Percentiles rank a stretch among this genome's conserved stretches.
These are phyloP conservation scores for Mariannaea sp. DNA, from an alignment of 2,329 filamentous ascomycete genomes.

Conservation along the genomic window DNA sequence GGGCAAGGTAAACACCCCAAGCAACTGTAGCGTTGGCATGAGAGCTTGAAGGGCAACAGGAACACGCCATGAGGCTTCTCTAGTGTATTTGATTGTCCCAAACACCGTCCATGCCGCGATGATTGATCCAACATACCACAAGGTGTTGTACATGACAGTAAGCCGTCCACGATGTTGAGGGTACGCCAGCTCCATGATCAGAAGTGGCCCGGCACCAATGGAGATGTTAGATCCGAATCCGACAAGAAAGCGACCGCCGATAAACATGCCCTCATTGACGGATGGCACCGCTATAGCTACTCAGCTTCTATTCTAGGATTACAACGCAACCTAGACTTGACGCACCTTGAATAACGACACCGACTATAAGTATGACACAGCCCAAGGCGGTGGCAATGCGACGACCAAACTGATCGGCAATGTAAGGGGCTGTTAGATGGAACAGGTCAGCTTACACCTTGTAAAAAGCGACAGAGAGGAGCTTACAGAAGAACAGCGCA, in stretches of 20 bases:
- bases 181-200: constrained; percentile 34
- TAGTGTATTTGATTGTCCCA: constrained; percentile 23
- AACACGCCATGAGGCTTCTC: constrained; percentile 29
- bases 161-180: constrained; percentile 30
- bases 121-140: constrained; percentile 34
- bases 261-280: constrained; percentile 25
- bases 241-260: constrained; percentile 33
- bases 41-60: constrained; percentile 30
- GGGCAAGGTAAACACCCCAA: constrained; percentile 26
- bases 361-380: constrained; percentile 25
- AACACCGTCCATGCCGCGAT: constrained; percentile 32
- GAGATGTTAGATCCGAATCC: constrained; percentile 33
- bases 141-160: constrained; percentile 34
- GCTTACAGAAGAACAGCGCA: too few relatives aligned
- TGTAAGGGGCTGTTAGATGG: constrained; percentile 33
- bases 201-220: constrained; percentile 31
- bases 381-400: constrained; percentile 33
- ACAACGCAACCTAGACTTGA: too few relatives aligned
- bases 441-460: constrained; percentile 34
- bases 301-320: too few relatives aligned
- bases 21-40: constrained; percentile 31
- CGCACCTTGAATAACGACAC: constrained; percentile 33
- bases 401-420: constrained; percentile 32
- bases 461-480: constrained; percentile 35
- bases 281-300: too few relatives aligned